These are phyloP conservation scores for Amanita polypyramis DNA, from an alignment of 768 basidiomycete genomes.

Conservation along the genomic window DNA sequence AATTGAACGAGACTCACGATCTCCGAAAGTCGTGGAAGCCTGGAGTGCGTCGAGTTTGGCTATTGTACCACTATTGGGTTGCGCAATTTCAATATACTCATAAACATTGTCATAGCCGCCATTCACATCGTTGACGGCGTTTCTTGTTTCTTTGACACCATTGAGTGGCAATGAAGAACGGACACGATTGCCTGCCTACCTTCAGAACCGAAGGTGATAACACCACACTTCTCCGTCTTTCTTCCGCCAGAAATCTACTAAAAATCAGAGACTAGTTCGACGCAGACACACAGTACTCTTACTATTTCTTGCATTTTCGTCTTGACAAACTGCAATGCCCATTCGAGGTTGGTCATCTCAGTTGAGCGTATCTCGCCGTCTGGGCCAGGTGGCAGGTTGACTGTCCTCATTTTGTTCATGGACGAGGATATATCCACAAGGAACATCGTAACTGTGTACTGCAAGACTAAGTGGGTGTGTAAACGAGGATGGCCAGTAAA, in stretches of 20 bases:
- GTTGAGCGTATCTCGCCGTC: conserved; percentile 38
- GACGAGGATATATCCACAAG: conserved; percentile 81
- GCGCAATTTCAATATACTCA: conserved; percentile 59
- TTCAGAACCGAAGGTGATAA: conserved; percentile 80
- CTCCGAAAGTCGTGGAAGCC: conserved; percentile 48
- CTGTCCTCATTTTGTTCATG: conserved; percentile 58
- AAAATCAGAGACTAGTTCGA: conserved; percentile 2
- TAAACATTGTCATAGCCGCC: conserved; percentile 68
- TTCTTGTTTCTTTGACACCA: conserved; percentile 44
- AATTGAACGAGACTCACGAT: conserved; percentile 37
- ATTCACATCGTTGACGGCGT: conserved; percentile 45
- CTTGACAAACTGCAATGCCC: conserved; percentile 79
- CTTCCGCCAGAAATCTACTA: conserved; percentile 78
- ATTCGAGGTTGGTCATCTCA: conserved; percentile 71
- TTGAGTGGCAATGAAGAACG: neutral
- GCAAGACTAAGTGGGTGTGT: conserved; percentile 3
- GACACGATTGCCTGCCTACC: conserved; percentile 28
- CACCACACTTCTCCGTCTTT: conserved; percentile 92
- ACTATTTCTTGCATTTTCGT: conserved; percentile 92
- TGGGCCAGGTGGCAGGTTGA: conserved; percentile 44
- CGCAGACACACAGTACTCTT: neutral
- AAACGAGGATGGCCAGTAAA: neutral
- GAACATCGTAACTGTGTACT: conserved; percentile 87
- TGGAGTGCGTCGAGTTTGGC: conserved; percentile 51
- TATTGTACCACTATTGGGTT: conserved; percentile 57